Evolutionary conservation across 305 asterid species (phyloP).

Genomic region (Rubia occidens): DNA sequence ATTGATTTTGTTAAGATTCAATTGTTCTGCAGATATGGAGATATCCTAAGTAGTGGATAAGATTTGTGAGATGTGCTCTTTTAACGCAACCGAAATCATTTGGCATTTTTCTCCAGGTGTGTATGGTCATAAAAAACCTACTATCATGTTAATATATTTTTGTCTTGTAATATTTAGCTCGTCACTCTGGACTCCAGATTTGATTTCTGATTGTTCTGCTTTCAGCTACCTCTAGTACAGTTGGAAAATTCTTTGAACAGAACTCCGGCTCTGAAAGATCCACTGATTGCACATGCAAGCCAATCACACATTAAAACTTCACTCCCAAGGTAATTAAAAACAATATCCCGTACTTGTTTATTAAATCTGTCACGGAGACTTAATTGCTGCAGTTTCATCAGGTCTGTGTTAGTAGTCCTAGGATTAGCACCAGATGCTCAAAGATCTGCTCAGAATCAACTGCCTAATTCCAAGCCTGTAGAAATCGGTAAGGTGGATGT

Average conservation of each 20-base stretch:
- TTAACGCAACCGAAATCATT: constrained; percentile 87
- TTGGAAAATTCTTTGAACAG: constrained; percentile 78
- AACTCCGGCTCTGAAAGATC: constrained; percentile 68
- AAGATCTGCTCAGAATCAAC: constrained; percentile 25
- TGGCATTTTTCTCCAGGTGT: constrained; percentile 86
- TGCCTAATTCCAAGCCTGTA: constrained; percentile 36
- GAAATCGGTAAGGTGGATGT: constrained; percentile 30
- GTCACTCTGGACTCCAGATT: neutral
- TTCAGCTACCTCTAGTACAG: constrained; percentile 87
- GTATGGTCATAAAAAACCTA: constrained; percentile 2
- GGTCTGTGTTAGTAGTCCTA: constrained; percentile 68
- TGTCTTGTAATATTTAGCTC: no score
- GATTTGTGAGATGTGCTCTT: constrained; percentile 87
- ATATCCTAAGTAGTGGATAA: constrained; percentile 93
- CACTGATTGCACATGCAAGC: constrained; percentile 77
- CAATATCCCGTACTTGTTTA: constrained; percentile 6
- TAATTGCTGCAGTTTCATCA: constrained; percentile 21
- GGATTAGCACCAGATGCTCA: constrained; percentile 65
- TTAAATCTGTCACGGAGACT: constrained; percentile 10
- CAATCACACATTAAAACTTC: constrained; percentile 72
- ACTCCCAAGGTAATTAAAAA: constrained; percentile 61
- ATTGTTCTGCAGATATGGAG: constrained; percentile 72
- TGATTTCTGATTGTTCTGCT: constrained; percentile 8
- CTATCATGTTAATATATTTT: neutral
- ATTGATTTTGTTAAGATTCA: constrained; percentile 18